Percentiles rank a stretch among this genome's conserved stretches.
These are phyloP conservation scores for Wickerhamiella qilinensis DNA, from an alignment of 805 yeast genomes.

Conservation along the genomic window DNA sequence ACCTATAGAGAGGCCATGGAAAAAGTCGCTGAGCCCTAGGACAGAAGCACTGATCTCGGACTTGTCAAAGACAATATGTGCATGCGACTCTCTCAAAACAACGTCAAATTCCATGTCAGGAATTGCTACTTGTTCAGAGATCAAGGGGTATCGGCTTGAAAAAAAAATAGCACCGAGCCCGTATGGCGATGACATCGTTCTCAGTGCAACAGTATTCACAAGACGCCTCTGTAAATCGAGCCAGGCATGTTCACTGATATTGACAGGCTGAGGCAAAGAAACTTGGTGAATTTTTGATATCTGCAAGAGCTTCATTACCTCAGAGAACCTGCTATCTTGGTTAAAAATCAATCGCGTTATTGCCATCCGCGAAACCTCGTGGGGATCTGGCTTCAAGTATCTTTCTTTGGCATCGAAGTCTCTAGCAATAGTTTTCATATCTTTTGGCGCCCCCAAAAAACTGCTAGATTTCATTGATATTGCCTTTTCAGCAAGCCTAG, in stretches of 20 bases:
- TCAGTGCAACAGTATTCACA: constrained; percentile 42
- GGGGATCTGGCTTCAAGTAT: constrained; percentile 34
- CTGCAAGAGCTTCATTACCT: constrained; percentile 55
- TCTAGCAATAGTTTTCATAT: background rate
- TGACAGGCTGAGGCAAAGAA: constrained; percentile 25
- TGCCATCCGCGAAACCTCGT: constrained; percentile 48
- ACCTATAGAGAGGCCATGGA: constrained; percentile 83
- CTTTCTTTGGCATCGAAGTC: background rate
- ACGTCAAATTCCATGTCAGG: constrained; percentile 61
- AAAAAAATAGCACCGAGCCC: constrained; percentile 65
- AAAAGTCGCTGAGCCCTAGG: constrained; percentile 75
- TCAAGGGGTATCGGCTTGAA: constrained; percentile 54
- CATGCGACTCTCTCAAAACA: constrained; percentile 45
- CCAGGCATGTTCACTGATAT: constrained; percentile 38
- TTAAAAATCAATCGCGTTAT: constrained; percentile 61
- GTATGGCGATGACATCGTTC: constrained; percentile 61
- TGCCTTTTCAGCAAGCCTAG: too few relatives aligned
- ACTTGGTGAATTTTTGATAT: constrained; percentile 45
- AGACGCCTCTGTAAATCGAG: constrained; percentile 37
- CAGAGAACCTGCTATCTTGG: constrained; percentile 63
- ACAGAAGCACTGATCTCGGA: constrained; percentile 33
- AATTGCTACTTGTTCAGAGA: constrained; percentile 71
- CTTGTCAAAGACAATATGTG: constrained; percentile 44
- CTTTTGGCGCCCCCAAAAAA: background rate
- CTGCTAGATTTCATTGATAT: background rate